phyloP scores from a whole-genome alignment of 805 yeast genomes.

The Torulaspora gathmanii region DNA sequence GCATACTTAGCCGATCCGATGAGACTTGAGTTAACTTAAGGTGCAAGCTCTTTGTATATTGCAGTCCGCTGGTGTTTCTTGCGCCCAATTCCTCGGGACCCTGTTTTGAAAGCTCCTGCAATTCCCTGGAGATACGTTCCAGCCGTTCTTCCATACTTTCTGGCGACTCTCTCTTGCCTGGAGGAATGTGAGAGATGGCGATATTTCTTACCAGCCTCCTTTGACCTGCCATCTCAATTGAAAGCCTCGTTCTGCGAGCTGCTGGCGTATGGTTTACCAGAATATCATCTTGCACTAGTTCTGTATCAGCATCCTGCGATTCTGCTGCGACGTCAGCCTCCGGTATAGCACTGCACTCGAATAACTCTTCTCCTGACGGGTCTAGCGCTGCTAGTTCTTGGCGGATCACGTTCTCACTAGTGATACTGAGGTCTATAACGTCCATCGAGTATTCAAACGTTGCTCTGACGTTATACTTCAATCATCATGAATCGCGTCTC shows the following conservation, averaged over 20 bases:
- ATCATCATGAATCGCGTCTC: too few species aligned
- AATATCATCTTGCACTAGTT: background rate
- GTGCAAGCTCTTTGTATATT: slow-evolving; percentile 3
- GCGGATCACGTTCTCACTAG: slow-evolving; percentile 1
- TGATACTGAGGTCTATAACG: slow-evolving; percentile 6
- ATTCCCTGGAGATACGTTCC: slow-evolving; percentile 14
- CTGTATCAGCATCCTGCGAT: background rate
- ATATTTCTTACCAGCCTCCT: background rate
- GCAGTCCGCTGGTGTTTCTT: slow-evolving; percentile 4
- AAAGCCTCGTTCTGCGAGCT: background rate
- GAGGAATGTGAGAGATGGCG: background rate
- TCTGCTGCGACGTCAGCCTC: background rate
- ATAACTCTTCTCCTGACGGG: slow-evolving; percentile 3
- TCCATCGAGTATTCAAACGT: slow-evolving; percentile 4
- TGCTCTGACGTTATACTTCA: background rate
- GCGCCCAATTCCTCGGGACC: background rate
- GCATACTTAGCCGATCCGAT: background rate
- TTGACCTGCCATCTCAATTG: background rate
- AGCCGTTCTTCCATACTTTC: slow-evolving; percentile 8
- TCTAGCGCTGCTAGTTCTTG: slow-evolving; percentile 3
- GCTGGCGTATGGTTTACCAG: background rate
- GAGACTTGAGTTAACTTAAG: background rate
- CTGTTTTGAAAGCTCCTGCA: slow-evolving; percentile 9
- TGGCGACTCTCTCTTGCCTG: background rate
- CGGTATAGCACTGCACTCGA: background rate